These are phyloP conservation scores for Tylopilus rubrobrunneus DNA, from an alignment of 768 basidiomycete species.

Conservation along the genomic window DNA sequence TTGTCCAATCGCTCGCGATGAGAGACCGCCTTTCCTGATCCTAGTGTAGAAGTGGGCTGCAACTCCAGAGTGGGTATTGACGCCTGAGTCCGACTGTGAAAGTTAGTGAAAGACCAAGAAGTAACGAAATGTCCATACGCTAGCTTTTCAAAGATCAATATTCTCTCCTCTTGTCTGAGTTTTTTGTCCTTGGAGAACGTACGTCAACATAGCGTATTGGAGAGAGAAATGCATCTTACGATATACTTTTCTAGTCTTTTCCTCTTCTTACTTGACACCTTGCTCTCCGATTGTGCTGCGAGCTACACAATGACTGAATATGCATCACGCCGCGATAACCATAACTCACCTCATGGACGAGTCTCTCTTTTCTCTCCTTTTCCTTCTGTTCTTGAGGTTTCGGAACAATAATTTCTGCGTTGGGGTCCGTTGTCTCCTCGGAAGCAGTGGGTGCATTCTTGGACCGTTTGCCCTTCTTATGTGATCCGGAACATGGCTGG, in stretches of 20 bases:
- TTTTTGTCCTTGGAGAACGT: slow-evolving; percentile 69
- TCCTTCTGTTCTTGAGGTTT: slow-evolving; percentile 63
- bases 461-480: slow-evolving; percentile 58
- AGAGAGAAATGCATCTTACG: slow-evolving; percentile 39
- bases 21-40: slow-evolving; percentile 63
- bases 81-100: slow-evolving; percentile 70
- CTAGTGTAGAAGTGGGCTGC: slow-evolving; percentile 80
- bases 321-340: neutral
- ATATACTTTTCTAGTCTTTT: slow-evolving; percentile 92
- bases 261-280: slow-evolving; percentile 81
- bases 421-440: slow-evolving; percentile 42
- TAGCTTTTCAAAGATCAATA: slow-evolving; percentile 73
- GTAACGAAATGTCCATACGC: slow-evolving; percentile 46
- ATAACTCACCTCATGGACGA: slow-evolving; percentile 56
- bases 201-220: neutral
- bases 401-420: slow-evolving; percentile 53
- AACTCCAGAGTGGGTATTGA: slow-evolving; percentile 57
- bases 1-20: slow-evolving; percentile 57
- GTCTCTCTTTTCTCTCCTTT: slow-evolving; percentile 51
- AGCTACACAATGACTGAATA: slow-evolving; percentile 18
- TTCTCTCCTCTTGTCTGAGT: slow-evolving; percentile 83
- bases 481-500: slow-evolving; percentile 52
- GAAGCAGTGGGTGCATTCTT: slow-evolving; percentile 25
- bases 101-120: slow-evolving; percentile 9
- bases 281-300: slow-evolving; percentile 53